A percentile compares a stretch with the other conserved stretches of the same genome.
Conservation (phyloP, 208 protist species). For the Acanthamoeba castellanii region DNA sequence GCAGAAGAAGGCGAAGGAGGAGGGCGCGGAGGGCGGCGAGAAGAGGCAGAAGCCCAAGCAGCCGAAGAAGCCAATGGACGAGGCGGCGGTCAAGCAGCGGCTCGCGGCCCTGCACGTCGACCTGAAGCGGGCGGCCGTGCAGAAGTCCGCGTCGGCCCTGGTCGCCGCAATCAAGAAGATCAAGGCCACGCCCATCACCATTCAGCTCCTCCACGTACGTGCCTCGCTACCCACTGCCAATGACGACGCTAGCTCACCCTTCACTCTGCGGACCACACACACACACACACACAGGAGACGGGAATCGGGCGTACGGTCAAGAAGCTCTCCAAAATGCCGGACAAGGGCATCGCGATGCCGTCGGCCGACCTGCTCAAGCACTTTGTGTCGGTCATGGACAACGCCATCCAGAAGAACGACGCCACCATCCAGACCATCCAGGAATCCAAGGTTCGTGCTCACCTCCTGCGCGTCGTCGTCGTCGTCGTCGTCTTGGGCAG, state of each 20-base stretch:
- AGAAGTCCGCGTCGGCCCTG: not conserved
- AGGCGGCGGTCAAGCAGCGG: not conserved
- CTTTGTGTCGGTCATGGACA: conserved; percentile 56
- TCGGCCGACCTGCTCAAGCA: conserved; percentile 55
- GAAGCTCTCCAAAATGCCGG: conserved; percentile 50
- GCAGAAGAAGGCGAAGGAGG: not conserved
- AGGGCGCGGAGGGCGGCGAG: not conserved
- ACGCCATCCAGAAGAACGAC: conserved; percentile 16
- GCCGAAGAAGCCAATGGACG: conserved; percentile 4
- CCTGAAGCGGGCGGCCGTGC: not conserved
- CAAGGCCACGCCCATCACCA: conserved; percentile 16
- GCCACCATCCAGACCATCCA: conserved; percentile 58
- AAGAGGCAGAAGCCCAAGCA: not conserved
- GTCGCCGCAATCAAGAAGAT: not conserved
- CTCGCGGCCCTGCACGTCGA: not conserved
- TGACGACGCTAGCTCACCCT: not conserved
- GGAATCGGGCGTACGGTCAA: conserved; percentile 60
- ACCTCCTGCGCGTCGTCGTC: not conserved
- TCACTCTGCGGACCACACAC: not conserved
- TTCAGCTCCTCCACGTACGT: conserved; percentile 23
- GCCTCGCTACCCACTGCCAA: not conserved
- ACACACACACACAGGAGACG: not conserved
- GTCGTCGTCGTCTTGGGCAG: not conserved
- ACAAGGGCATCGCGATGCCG: conserved; percentile 35
- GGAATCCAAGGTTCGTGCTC: not conserved